phyloP scores from a whole-genome alignment of 1,284 basidiomycete species.

The Mycena sp. region DNA sequence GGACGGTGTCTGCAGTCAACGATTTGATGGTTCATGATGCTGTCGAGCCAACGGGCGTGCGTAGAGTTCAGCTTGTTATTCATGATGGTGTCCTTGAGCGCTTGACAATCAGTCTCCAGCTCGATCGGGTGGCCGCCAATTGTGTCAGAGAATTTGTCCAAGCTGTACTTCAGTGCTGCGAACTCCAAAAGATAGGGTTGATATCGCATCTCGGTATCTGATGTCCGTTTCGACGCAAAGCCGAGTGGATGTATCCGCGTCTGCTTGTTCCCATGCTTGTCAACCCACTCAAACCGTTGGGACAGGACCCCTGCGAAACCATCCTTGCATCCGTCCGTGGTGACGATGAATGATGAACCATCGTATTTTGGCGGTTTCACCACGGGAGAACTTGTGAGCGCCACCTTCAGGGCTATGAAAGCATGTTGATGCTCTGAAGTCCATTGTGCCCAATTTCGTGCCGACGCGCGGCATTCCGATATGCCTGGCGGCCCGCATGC shows the following conservation, averaged over 20 bases:
- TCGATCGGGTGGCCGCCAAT: no score
- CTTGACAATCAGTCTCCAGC: no score
- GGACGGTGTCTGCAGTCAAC: constrained; percentile 36
- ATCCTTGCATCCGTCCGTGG: constrained; percentile 44
- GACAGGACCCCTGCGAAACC: no score
- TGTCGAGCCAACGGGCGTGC: constrained; percentile 41
- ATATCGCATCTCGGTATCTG: no score
- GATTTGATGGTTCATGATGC: constrained; percentile 36
- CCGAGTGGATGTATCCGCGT: constrained; percentile 37
- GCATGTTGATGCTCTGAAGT: constrained; percentile 7
- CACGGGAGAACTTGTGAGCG: constrained; percentile 41
- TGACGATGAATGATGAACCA: constrained; percentile 45
- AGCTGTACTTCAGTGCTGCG: no score
- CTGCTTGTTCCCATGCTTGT: constrained; percentile 32
- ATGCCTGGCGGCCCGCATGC: no score
- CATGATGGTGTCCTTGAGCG: no score
- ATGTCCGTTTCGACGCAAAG: no score
- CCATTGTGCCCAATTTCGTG: constrained; percentile 38
- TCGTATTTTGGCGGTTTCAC: constrained; percentile 36
- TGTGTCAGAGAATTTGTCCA: no score
- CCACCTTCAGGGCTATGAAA: constrained; percentile 37
- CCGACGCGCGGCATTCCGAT: constrained; percentile 36
- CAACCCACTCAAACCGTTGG: constrained; percentile 32
- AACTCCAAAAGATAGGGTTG: no score
- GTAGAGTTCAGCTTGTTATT: no score